Evolutionary conservation across 2,329 filamentous ascomycete species (phyloP).

Genomic region (Calonectria pauciramosa): DNA sequence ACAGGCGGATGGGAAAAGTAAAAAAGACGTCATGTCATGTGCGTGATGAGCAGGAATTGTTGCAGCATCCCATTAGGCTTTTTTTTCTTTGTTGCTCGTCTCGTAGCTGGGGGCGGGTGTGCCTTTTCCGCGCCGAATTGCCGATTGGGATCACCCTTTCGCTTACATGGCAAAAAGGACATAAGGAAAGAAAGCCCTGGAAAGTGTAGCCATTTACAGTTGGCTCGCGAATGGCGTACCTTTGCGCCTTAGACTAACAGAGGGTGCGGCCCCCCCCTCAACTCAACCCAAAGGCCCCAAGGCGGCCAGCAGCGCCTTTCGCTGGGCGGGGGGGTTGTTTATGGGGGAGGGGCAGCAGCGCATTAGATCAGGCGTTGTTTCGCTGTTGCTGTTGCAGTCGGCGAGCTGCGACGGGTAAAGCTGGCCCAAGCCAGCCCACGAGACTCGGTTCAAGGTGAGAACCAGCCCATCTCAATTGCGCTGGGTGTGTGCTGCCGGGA

Average conservation of each 20-base stretch:
- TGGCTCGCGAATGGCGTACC: background rate
- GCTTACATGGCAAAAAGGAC: background rate
- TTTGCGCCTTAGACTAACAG: background rate
- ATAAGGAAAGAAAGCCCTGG: background rate
- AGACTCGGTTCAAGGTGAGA: background rate
- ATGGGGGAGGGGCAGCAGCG: background rate
- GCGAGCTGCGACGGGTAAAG: background rate
- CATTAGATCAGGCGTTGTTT: slow-evolving; percentile 3
- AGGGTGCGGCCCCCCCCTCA: no score
- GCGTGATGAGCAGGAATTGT: slow-evolving; percentile 14
- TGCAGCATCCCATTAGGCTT: slow-evolving; percentile 14
- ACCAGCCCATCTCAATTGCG: background rate
- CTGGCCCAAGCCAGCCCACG: background rate
- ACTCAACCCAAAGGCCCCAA: background rate
- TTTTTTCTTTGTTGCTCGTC: background rate
- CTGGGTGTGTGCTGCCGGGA: background rate
- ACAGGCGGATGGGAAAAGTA: slow-evolving; percentile 2
- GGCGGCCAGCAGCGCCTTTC: background rate
- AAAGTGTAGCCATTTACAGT: background rate
- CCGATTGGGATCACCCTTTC: slow-evolving; percentile 2
- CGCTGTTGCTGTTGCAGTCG: background rate
- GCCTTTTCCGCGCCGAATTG: slow-evolving; percentile 17
- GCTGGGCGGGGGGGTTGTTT: background rate
- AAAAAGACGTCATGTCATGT: slow-evolving; percentile 6
- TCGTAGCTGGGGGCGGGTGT: background rate